Conservation (phyloP, 1,284 basidiomycete species). For the Rhodotorula sp. region DNA sequence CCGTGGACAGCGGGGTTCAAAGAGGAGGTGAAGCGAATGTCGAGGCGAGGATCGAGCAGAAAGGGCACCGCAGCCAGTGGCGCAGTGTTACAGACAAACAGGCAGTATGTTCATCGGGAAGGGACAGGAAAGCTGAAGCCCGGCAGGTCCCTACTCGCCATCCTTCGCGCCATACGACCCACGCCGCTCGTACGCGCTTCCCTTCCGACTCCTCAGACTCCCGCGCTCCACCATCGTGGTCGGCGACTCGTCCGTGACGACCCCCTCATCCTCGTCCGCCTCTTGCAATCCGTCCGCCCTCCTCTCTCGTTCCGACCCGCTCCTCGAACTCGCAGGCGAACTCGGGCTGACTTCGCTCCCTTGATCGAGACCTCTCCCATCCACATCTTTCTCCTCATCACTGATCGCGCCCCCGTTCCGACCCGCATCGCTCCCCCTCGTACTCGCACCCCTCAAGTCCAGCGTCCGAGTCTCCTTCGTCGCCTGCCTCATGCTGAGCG, state of each 20-base stretch:
- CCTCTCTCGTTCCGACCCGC: background rate
- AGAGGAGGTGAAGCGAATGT: no score
- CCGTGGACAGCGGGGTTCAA: no score
- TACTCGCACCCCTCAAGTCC: conserved; percentile 15
- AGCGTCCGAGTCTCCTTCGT: conserved; percentile 20
- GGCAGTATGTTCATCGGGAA: no score
- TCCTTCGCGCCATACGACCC: no score
- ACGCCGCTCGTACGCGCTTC: no score
- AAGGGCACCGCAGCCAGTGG: no score
- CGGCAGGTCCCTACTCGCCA: no score
- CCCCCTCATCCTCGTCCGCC: conserved; percentile 9
- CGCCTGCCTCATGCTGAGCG: conserved; percentile 14
- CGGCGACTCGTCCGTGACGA: conserved; percentile 3
- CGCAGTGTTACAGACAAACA: no score
- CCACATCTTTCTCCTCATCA: background rate
- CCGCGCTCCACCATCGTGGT: conserved; percentile 2
- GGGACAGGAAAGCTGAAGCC: no score
- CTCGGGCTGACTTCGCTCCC: background rate
- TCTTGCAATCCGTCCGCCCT: background rate
- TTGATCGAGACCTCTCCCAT: background rate
- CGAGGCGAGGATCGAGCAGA: no score
- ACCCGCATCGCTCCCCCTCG: background rate
- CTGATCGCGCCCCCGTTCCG: background rate
- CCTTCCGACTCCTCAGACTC: no score
- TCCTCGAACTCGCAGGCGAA: background rate